These are phyloP conservation scores for Arthrobotrys conoides DNA, from an alignment of 2,329 filamentous ascomycete species.

Conservation along the genomic window DNA sequence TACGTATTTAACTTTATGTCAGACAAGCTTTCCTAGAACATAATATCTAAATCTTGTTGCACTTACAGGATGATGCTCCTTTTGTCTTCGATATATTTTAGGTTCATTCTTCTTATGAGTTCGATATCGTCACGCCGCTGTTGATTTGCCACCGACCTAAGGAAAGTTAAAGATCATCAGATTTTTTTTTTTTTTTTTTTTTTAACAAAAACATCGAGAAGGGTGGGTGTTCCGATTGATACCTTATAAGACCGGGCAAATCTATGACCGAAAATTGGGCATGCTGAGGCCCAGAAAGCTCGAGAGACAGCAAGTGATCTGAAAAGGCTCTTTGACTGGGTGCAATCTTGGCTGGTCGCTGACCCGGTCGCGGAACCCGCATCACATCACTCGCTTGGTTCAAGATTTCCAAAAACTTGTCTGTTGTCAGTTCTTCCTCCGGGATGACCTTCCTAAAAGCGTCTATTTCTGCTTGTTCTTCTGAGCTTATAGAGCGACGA, in stretches of 20 bases:
- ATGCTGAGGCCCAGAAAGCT: constrained; percentile 38
- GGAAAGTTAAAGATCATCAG: not conserved
- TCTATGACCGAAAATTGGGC: constrained; percentile 49
- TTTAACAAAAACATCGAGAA: no score
- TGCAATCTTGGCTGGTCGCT: not conserved
- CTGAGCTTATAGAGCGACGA: not conserved
- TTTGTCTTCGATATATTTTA: constrained; percentile 46
- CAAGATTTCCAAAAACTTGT: constrained; percentile 35
- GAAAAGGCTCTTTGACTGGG: constrained; percentile 26
- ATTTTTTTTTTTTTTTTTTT: no score
- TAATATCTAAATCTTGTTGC: not conserved
- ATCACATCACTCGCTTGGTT: constrained; percentile 48
- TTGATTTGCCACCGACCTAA: constrained; percentile 37
- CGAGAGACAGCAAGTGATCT: constrained; percentile 39
- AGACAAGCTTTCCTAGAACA: not conserved
- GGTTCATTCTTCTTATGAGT: constrained; percentile 42
- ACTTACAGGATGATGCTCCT: constrained; percentile 58
- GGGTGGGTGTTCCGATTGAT: not conserved
- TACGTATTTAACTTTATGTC: not conserved
- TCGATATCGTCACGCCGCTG: constrained; percentile 45
- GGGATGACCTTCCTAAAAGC: constrained; percentile 48
- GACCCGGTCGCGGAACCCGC: constrained; percentile 32
- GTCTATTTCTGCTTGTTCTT: constrained; percentile 25
- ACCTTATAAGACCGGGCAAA: constrained; percentile 47
- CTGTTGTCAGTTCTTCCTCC: constrained; percentile 36